These are phyloP conservation scores for Rhododendron williamsianum DNA, from an alignment of 148 eudicot genomes.

Conservation along the genomic window DNA sequence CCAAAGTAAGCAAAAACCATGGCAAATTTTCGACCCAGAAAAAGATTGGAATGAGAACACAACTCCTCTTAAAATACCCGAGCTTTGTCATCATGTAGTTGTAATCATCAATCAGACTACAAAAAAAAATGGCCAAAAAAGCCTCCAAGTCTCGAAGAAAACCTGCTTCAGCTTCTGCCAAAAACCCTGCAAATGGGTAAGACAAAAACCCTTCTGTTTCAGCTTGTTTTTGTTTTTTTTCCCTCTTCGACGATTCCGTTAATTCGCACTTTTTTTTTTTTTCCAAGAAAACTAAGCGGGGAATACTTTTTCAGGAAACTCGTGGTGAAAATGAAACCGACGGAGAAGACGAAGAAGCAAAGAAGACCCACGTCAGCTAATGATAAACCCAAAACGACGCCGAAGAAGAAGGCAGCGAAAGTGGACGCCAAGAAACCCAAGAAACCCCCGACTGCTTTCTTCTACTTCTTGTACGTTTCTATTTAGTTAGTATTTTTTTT, in stretches of 20 bases:
- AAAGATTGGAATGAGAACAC: background rate
- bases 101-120: background rate
- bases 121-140: constrained; percentile 24
- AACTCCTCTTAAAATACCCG: background rate
- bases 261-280: background rate
- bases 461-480: constrained; percentile 67
- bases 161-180: constrained; percentile 22
- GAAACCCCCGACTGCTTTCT: constrained; percentile 95
- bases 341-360: constrained; percentile 21
- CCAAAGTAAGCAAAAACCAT: background rate
- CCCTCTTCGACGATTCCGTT: background rate
- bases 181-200: constrained; percentile 18
- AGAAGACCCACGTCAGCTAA: constrained; percentile 15
- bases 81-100: background rate
- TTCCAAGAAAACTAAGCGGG: constrained; percentile 9
- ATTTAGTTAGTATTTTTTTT: background rate
- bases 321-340: constrained; percentile 28
- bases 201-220: background rate
- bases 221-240: background rate
- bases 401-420: constrained; percentile 30
- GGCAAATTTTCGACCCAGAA: background rate
- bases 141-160: constrained; percentile 14
- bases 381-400: constrained; percentile 24
- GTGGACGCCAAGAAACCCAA: constrained; percentile 73
- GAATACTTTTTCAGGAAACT: constrained; percentile 25